Evolutionary conservation across 306 rosid species (phyloP).

Genomic region (Acacia confusa): DNA sequence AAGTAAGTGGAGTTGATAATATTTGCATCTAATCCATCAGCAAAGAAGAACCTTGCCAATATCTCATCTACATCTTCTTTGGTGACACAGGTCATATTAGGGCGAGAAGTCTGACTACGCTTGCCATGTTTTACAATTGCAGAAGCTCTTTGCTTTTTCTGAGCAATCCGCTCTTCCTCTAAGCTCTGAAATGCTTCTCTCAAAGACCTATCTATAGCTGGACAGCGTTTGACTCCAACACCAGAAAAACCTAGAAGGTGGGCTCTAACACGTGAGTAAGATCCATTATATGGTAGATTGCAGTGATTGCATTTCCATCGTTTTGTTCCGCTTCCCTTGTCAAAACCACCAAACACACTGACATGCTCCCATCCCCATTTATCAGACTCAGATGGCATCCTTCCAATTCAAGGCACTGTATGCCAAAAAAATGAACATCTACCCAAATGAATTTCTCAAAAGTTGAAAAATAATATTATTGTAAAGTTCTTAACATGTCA

Average conservation of each 20-base stretch:
- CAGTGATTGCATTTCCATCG: slow-evolving; percentile 71
- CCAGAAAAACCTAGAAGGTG: slow-evolving; percentile 65
- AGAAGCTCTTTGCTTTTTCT: slow-evolving; percentile 41
- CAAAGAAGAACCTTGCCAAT: slow-evolving; percentile 56
- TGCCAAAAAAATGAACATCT: slow-evolving; percentile 20
- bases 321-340: slow-evolving; percentile 67
- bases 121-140: slow-evolving; percentile 44
- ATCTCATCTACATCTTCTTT: slow-evolving; percentile 58
- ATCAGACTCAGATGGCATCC: slow-evolving; percentile 52
- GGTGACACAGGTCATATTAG: slow-evolving; percentile 34
- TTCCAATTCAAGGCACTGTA: slow-evolving; percentile 32
- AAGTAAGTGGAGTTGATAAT: slow-evolving; percentile 50
- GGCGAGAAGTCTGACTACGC: slow-evolving; percentile 37
- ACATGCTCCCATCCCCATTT: slow-evolving; percentile 72
- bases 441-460: slow-evolving; percentile 13
- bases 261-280: slow-evolving; percentile 70
- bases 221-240: slow-evolving; percentile 62
- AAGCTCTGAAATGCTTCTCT: slow-evolving; percentile 52
- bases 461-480: background rate
- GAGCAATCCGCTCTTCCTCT: slow-evolving; percentile 52
- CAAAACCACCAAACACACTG: slow-evolving; percentile 64
- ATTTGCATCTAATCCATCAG: slow-evolving; percentile 43
- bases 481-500: slow-evolving; percentile 5
- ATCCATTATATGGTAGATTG: slow-evolving; percentile 54
- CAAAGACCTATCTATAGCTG: slow-evolving; percentile 46